These are phyloP conservation scores for Arxiozyma telluris DNA, from an alignment of 1,139 yeast species.

Conservation along the genomic window DNA sequence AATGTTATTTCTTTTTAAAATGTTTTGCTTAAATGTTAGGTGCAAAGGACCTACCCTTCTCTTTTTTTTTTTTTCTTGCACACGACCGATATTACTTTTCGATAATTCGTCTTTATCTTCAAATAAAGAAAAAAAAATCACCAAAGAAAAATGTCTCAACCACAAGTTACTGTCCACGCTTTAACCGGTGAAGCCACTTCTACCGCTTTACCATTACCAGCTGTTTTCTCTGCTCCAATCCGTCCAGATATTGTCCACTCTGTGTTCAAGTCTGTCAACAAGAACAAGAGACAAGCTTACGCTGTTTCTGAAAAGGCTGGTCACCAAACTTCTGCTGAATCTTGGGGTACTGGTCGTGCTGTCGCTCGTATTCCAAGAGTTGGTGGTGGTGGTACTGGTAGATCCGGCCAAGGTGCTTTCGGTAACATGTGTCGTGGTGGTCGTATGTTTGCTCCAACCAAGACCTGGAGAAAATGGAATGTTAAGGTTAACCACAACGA, in stretches of 20 bases:
- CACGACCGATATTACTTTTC: not conserved
- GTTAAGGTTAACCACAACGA: constrained; percentile 99
- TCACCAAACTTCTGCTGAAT: constrained; percentile 99
- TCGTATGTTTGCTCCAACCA: constrained; percentile 99
- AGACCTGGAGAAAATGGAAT: constrained; percentile 99
- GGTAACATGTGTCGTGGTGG: constrained; percentile 99
- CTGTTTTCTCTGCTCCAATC: constrained; percentile 99
- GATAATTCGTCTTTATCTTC: not conserved
- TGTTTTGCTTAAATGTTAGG: too few species aligned
- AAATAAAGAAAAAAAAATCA: constrained; percentile 2
- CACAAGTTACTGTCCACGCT: constrained; percentile 94
- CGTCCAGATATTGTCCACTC: constrained; percentile 99
- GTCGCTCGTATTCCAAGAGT: constrained; percentile 99
- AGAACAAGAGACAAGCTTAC: constrained; percentile 99
- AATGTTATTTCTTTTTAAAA: too few species aligned
- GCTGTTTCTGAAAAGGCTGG: constrained; percentile 99
- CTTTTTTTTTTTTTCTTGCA: not conserved
- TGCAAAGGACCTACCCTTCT: too few species aligned
- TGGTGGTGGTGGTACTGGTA: constrained; percentile 99
- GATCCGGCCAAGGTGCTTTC: constrained; percentile 99
- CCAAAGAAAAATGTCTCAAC: constrained; percentile 60
- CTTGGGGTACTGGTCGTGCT: constrained; percentile 99
- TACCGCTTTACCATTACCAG: constrained; percentile 87
- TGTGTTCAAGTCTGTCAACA: constrained; percentile 96
- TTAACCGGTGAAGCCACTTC: constrained; percentile 81